A percentile compares a stretch with the other conserved stretches of the same genome.
Evolutionary conservation across 1,284 basidiomycete species (phyloP).

Genomic region (Malassezia obtusa): DNA sequence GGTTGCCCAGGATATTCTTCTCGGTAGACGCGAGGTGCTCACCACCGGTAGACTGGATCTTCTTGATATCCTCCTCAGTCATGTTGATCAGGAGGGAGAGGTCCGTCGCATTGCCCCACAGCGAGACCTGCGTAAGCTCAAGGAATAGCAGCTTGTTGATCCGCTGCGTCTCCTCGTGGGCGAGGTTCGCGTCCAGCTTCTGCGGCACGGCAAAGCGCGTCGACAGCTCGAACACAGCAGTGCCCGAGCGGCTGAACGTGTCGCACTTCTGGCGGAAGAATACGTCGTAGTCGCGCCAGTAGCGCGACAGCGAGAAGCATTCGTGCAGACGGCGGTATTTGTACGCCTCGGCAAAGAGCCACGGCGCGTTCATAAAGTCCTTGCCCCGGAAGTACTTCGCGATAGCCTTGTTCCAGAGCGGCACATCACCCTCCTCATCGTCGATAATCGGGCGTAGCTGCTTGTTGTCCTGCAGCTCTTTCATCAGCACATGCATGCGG

Average conservation of each 20-base stretch:
- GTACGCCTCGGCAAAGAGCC: constrained; percentile 73
- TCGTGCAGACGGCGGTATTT: constrained; percentile 91
- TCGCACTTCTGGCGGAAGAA: constrained; percentile 62
- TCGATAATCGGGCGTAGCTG: constrained; percentile 66
- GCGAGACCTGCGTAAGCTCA: constrained; percentile 67
- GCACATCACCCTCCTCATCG: constrained; percentile 84
- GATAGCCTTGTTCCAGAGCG: constrained; percentile 81
- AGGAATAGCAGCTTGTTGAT: constrained; percentile 82
- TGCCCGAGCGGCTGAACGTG: constrained; percentile 82
- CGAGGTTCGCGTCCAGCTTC: constrained; percentile 52
- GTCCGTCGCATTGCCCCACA: constrained; percentile 57
- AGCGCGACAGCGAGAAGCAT: constrained; percentile 85
- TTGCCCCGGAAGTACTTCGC: constrained; percentile 73
- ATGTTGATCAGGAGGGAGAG: constrained; percentile 92
- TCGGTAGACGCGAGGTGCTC: constrained; percentile 89
- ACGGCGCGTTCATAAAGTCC: constrained; percentile 74
- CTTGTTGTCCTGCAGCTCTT: constrained; percentile 49
- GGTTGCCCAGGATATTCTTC: constrained; percentile 84
- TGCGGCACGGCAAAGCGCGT: constrained; percentile 82
- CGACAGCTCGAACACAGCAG: constrained; percentile 90
- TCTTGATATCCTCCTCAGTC: constrained; percentile 96
- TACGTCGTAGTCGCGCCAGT: constrained; percentile 63
- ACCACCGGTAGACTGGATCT: constrained; percentile 90
- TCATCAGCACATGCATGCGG: constrained; percentile 48
- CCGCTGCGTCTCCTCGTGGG: constrained; percentile 58